Evolutionary conservation across 257 asterid genomes (phyloP), one percentile per base, ranked within the genome.

Genomic region (Voacanga thouarsii): DNA sequence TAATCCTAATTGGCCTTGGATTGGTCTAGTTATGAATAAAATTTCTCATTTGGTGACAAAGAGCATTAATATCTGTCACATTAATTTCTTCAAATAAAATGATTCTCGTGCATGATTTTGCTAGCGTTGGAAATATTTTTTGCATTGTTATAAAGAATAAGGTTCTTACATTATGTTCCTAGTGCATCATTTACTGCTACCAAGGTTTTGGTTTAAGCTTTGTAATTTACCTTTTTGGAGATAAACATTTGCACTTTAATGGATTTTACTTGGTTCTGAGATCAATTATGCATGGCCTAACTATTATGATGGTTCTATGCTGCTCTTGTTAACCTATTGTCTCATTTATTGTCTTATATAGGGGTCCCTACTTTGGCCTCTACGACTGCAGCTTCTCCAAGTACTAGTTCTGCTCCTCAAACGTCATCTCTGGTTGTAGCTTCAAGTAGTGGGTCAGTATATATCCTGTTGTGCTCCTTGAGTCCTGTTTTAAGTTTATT

Each of bases 371-470:
- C 84, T 79, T 76, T 81, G 72, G 85, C 89, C 80, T 86, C 95
- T 81, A 80, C 90, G 67, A 74, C 79, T 72, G 82, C 91, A 80
- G 82, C 71, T 74, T 83, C 83, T 80, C 75, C 89, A 81, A 81
- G 78, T 78, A 53, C 96, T 77, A 80, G 83, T 81, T 84, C 92
- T 85, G 83, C 97, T 76, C 80, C 92, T 80, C 97, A 86, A 85
- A 83, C 92, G 57, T 81, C 97, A 76, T 84, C 97, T 45, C 78
- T 86, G 73, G 89, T 76, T 83, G 88, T 83, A 72, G 81, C 94
- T 83, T 86, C 93, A 63, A 87, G 90, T 79, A 88, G 93, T 77
- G 94, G 97, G 97, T 94, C 79, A 85, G 97, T 83, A 18, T 82
- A 60, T 78, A 79, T 67, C 60, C 68, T 82, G 28, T 65, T 39